Evolutionary conservation across 2,329 filamentous ascomycete genomes (phyloP), one percentile per base, ranked within the genome.

Genomic region (Penicillium sclerotigenum): DNA sequence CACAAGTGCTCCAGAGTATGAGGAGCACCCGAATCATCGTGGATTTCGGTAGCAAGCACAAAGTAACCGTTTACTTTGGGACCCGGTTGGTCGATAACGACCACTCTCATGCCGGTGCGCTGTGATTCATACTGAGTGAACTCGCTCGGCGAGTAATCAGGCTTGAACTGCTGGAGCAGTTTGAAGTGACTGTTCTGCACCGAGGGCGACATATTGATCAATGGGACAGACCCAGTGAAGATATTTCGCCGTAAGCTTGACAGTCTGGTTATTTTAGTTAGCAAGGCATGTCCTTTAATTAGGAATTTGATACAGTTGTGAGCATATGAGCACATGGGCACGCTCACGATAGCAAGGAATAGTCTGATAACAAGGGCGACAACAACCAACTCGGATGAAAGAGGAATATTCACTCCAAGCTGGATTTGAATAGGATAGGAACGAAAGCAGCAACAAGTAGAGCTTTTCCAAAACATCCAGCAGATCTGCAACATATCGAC

Each of bases 1-100:
- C 90, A 80, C 14, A 93, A 76, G 72, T 92, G 88, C 75, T 93
- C 88, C n/a, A 93, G 80, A 0, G 89, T 92, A 69, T 93, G 89
- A 5, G 89, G 94, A 14, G 94, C 89, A 38, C 94, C 94, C 11
- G 93, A 97, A 73, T 99, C 91, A 77, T 99, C 94, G 67, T 96
- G 88, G 66, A 99, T 97, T 75, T 99, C 94, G 3, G 94, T 99
- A 33, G 94, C 94, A 51, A 99, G 82, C 33, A 92, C 88, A 75
- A 99, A 99, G 76, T 95, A 96, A 33, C 94, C 94, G 64, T 90
- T 88, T 59, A 97, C 84, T 74, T 97, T 97, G n/a, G 94, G 94
- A 0, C 94, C 93, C 71, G 94, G 86, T 65, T 91, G 87, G 71
- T 97, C 89, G 64, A 95, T 91, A 47, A 97, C 90, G 38, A 96